phyloP scores from a whole-genome alignment of 768 basidiomycete genomes.

The Lyophyllum atratum region DNA sequence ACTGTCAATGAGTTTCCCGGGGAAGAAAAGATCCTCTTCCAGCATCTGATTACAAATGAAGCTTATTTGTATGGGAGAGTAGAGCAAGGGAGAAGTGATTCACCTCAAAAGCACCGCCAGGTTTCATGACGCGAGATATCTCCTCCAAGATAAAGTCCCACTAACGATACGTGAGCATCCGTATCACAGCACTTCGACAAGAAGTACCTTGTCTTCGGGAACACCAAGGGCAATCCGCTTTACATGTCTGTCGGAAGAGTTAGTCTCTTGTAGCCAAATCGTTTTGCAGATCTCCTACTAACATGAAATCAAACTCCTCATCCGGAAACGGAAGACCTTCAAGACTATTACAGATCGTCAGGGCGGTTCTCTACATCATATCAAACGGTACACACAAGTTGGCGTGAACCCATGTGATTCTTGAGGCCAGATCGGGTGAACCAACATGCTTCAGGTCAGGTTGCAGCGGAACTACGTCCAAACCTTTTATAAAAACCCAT shows the following conservation, averaged over 20 bases:
- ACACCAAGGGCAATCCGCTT: slow-evolving; percentile 75
- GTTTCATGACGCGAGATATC: slow-evolving; percentile 69
- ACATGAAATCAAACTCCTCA: slow-evolving; percentile 81
- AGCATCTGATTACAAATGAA: slow-evolving; percentile 47
- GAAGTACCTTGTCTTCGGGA: slow-evolving; percentile 68
- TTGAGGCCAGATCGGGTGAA: slow-evolving; percentile 53
- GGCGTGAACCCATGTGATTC: slow-evolving; percentile 72
- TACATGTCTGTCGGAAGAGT: slow-evolving; percentile 49
- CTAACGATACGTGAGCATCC: slow-evolving; percentile 28
- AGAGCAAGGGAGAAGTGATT: slow-evolving; percentile 6
- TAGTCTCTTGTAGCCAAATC: slow-evolving; percentile 7
- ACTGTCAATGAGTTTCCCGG: slow-evolving; percentile 48
- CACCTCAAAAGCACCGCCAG: slow-evolving; percentile 74
- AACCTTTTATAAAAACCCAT: slow-evolving; percentile 35
- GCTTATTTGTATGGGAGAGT: background rate
- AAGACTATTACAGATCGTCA: slow-evolving; percentile 41
- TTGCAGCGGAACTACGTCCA: slow-evolving; percentile 74
- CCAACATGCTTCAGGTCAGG: slow-evolving; percentile 66
- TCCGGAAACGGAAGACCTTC: slow-evolving; percentile 69
- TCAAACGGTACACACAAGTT: slow-evolving; percentile 57
- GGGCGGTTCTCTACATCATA: slow-evolving; percentile 1
- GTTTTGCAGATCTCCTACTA: slow-evolving; percentile 26
- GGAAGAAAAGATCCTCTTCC: slow-evolving; percentile 77
- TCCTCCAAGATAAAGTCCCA: slow-evolving; percentile 75
- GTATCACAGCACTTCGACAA: background rate